Evolutionary conservation across 208 protist species (phyloP).

Genomic region (Trypanosoma melophagium): DNA sequence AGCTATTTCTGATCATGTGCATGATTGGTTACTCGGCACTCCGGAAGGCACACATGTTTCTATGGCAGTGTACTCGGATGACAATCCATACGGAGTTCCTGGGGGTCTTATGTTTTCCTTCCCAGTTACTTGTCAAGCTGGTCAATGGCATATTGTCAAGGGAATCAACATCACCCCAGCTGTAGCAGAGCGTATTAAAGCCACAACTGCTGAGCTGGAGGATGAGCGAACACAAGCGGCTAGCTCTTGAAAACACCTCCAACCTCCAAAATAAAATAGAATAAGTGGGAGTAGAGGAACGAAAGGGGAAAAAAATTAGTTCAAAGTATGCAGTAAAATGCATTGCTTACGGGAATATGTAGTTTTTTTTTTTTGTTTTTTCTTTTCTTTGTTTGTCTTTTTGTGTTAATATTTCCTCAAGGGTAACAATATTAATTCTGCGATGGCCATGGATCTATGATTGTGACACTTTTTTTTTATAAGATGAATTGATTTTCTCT

Average conservation of each 20-base stretch:
- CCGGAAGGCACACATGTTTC: slow-evolving; percentile 72
- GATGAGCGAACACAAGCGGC: slow-evolving; percentile 45
- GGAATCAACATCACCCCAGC: slow-evolving; percentile 37
- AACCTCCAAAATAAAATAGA: not conserved
- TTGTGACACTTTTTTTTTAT: no score
- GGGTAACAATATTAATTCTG: no score
- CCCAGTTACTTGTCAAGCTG: slow-evolving; percentile 84
- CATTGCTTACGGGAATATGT: no score
- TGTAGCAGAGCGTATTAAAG: slow-evolving; percentile 36
- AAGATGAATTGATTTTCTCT: no score
- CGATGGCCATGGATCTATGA: no score
- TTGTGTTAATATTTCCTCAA: no score
- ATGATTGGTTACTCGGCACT: slow-evolving; percentile 72
- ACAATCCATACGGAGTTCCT: slow-evolving; percentile 89
- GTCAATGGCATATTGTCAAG: slow-evolving; percentile 85
- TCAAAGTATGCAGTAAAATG: not conserved
- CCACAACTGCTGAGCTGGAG: slow-evolving; percentile 45
- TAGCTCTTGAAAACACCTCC: not conserved
- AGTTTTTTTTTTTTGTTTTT: no score
- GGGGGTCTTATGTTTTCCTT: slow-evolving; percentile 94
- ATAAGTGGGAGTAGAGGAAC: not conserved
- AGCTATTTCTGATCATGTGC: slow-evolving; percentile 67
- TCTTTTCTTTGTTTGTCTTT: no score
- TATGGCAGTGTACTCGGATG: slow-evolving; percentile 93
- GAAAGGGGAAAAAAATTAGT: not conserved